Conservation (phyloP, 2,329 filamentous ascomycete species). For the Alternaria arborescens region DNA sequence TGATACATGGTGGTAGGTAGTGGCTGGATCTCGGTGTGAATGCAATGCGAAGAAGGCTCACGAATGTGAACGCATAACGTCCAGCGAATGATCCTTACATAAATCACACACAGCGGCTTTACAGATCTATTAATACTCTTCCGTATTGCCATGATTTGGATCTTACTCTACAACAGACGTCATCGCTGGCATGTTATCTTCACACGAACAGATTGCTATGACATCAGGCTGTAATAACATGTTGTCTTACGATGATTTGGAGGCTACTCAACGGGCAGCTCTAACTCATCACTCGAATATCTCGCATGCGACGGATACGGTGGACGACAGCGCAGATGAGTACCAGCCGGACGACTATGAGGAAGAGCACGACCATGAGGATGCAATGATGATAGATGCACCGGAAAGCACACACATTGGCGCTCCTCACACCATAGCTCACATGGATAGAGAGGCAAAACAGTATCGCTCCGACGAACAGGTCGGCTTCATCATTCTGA, state of each 20-base stretch:
- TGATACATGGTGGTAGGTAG: not conserved
- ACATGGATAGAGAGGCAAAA: not conserved
- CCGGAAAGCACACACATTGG: not conserved
- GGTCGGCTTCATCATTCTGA: slow-evolving; percentile 20
- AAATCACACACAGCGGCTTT: not conserved
- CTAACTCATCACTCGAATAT: not conserved
- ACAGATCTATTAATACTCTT: not conserved
- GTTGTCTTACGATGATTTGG: not conserved
- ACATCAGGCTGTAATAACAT: not conserved
- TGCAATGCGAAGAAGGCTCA: not conserved
- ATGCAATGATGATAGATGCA: too few species aligned
- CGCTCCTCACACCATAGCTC: not conserved
- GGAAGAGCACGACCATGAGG: not conserved
- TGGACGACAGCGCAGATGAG: not conserved
- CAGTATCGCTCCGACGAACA: slow-evolving; percentile 12
- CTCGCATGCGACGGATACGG: not conserved
- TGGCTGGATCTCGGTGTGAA: not conserved
- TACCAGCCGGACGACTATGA: not conserved
- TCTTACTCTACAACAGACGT: not conserved
- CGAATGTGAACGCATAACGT: not conserved
- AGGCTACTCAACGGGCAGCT: not conserved
- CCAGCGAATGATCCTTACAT: not conserved
- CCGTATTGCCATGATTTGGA: not conserved
- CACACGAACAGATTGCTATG: not conserved
- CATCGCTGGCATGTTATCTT: not conserved